Evolutionary conservation across 176 grass and related monocot genomes (phyloP).

Genomic region (Juncus effusus): DNA sequence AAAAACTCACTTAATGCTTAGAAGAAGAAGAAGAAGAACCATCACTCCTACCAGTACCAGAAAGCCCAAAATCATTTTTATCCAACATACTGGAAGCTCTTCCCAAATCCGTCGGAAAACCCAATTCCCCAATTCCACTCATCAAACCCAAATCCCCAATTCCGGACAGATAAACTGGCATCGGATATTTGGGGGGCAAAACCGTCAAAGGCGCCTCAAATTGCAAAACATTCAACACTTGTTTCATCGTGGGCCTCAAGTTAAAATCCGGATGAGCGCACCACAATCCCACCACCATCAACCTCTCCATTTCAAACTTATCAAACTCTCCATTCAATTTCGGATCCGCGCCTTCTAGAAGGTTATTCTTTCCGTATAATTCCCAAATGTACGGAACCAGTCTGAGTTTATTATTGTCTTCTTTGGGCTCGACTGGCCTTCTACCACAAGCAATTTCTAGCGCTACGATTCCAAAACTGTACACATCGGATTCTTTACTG

Average conservation of each 20-base stretch:
- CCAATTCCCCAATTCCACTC: conserved; percentile 22
- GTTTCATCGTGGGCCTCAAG: conserved; percentile 54
- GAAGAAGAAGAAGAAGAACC: neutral
- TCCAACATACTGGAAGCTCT: conserved; percentile 10
- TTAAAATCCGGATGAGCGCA: conserved; percentile 71
- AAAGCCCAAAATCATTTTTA: neutral
- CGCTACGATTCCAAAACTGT: conserved; percentile 69
- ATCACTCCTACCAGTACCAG: conserved; percentile 14
- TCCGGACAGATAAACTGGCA: conserved; percentile 50
- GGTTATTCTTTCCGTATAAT: conserved; percentile 46
- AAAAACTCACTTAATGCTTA: too few species aligned
- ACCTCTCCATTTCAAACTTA: conserved; percentile 50
- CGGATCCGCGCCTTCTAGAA: conserved; percentile 59
- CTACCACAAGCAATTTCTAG: conserved; percentile 67
- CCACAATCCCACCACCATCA: conserved; percentile 73
- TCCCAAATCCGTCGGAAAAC: neutral
- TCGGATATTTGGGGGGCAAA: conserved; percentile 49
- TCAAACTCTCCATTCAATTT: conserved; percentile 46
- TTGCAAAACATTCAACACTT: conserved; percentile 51
- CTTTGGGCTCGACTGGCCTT: conserved; percentile 39
- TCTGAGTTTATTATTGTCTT: conserved; percentile 34
- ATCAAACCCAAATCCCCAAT: conserved; percentile 17
- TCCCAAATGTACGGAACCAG: conserved; percentile 74
- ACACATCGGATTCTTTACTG: conserved; percentile 59
- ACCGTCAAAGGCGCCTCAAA: conserved; percentile 54